phyloP scores from a whole-genome alignment of 2,329 filamentous ascomycete genomes.

The Xylaria digitata region DNA sequence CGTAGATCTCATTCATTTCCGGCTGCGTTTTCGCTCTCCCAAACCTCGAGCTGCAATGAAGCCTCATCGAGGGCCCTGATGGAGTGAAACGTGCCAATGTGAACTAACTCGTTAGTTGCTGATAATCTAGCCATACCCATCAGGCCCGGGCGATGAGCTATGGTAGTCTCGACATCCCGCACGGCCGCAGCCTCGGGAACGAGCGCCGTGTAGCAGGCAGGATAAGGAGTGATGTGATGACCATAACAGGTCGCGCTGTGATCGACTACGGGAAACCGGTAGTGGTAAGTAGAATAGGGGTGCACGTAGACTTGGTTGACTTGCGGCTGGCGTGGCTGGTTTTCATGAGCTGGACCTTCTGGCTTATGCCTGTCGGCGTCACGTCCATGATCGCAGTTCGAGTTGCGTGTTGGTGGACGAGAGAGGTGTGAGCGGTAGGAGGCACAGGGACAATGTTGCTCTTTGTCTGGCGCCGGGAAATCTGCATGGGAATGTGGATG shows the following conservation, averaged over 20 bases:
- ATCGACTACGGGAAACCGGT: slow-evolving; percentile 47
- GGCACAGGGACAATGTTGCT: slow-evolving; percentile 4
- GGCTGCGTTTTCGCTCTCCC: slow-evolving; percentile 30
- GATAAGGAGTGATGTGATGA: slow-evolving; percentile 17
- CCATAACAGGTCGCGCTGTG: slow-evolving; percentile 35
- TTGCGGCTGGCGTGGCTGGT: not conserved
- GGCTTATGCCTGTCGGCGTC: too few relatives aligned
- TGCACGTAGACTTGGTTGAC: slow-evolving; percentile 41
- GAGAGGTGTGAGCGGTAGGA: not conserved
- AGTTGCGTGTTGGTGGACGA: not conserved
- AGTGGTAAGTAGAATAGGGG: slow-evolving; percentile 39
- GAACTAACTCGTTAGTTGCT: slow-evolving; percentile 28
- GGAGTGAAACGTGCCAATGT: slow-evolving; percentile 32
- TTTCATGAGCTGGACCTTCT: not conserved
- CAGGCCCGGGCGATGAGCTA: slow-evolving; percentile 35
- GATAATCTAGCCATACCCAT: slow-evolving; percentile 36
- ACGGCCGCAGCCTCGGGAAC: slow-evolving; percentile 36
- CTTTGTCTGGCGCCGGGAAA: not conserved
- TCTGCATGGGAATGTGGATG: not conserved
- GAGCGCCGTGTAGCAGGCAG: slow-evolving; percentile 40
- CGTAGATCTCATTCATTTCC: not conserved
- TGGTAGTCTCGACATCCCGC: slow-evolving; percentile 37
- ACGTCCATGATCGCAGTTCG: not conserved
- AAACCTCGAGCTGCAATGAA: slow-evolving; percentile 46
- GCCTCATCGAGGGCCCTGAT: slow-evolving; percentile 31